A percentile compares a stretch with the other conserved stretches of the same genome.
Conservation (phyloP, 495 filamentous ascomycete genomes). For the Apodospora peruviana region DNA sequence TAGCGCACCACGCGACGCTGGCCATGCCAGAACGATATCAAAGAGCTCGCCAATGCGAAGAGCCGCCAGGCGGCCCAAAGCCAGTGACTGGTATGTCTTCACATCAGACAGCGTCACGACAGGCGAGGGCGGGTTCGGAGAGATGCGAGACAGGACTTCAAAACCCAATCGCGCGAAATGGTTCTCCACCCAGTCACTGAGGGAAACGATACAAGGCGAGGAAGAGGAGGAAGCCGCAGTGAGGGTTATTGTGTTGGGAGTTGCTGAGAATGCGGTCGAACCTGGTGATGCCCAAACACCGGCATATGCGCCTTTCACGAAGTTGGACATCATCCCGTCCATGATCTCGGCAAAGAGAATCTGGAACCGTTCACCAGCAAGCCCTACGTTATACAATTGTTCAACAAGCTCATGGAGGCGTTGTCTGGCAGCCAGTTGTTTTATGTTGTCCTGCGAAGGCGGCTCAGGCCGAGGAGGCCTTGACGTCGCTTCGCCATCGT, state of each 20-base stretch:
- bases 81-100: slow-evolving; percentile 77
- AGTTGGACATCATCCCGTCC: slow-evolving; percentile 61
- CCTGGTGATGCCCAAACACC: slow-evolving; percentile 44
- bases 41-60: slow-evolving; percentile 80
- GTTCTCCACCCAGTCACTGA: slow-evolving; percentile 68
- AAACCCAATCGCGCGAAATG: slow-evolving; percentile 61
- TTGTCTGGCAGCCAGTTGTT: slow-evolving; percentile 39
- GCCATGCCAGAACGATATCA: slow-evolving; percentile 83
- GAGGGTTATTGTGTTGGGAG: slow-evolving; percentile 16
- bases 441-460: slow-evolving; percentile 15
- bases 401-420: slow-evolving; percentile 53
- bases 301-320: slow-evolving; percentile 56
- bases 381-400: slow-evolving; percentile 62
- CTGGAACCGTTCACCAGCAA: slow-evolving; percentile 70
- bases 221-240: slow-evolving; percentile 33
- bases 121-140: slow-evolving; percentile 15
- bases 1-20: slow-evolving; percentile 70
- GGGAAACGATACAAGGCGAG: slow-evolving; percentile 49
- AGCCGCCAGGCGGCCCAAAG: slow-evolving; percentile 68
- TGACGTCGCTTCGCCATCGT: slow-evolving; percentile 9
- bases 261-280: slow-evolving; percentile 6
- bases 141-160: slow-evolving; percentile 49
- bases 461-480: slow-evolving; percentile 13
- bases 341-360: slow-evolving; percentile 71
- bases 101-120: slow-evolving; percentile 54